phyloP scores from a whole-genome alignment of 805 yeast genomes.

The Zygotorulaspora danielsina region DNA sequence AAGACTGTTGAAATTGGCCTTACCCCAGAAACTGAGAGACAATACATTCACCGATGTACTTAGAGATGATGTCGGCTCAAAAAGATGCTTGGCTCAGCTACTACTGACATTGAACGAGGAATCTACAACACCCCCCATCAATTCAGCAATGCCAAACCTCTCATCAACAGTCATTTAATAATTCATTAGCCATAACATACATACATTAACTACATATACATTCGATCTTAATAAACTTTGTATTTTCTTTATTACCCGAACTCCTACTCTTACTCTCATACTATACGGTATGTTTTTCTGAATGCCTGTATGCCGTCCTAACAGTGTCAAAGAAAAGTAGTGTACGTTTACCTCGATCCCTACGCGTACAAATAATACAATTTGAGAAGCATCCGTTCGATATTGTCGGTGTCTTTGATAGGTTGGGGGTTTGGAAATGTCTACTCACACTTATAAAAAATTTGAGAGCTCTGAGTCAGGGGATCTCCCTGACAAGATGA shows the following conservation, averaged over 20 bases:
- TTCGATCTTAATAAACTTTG: too few relatives aligned
- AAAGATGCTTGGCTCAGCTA: conserved; percentile 79
- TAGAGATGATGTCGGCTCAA: conserved; percentile 84
- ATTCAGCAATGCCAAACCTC: not conserved
- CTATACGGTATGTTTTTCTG: not conserved
- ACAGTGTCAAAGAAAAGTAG: not conserved
- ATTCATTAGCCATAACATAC: not conserved
- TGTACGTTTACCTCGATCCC: conserved; percentile 1
- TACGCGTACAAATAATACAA: not conserved
- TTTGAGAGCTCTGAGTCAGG: conserved; percentile 71
- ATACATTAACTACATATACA: not conserved
- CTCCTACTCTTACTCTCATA: not conserved
- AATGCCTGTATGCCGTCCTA: not conserved
- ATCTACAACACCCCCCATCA: not conserved
- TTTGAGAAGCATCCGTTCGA: not conserved
- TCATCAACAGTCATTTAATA: not conserved
- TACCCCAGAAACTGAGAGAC: conserved; percentile 81
- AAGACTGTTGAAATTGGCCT: conserved; percentile 71
- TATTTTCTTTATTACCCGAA: too few relatives aligned
- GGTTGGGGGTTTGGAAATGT: conserved; percentile 45
- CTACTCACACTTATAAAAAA: conserved; percentile 78
- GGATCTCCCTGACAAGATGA: conserved; percentile 86
- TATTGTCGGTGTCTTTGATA: not conserved
- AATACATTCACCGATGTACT: conserved; percentile 68
- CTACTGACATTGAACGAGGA: conserved; percentile 58